Percentiles rank a stretch among this genome's conserved stretches.
phyloP scores from a whole-genome alignment of 129 eudicot species.

The Arctium lappa region DNA sequence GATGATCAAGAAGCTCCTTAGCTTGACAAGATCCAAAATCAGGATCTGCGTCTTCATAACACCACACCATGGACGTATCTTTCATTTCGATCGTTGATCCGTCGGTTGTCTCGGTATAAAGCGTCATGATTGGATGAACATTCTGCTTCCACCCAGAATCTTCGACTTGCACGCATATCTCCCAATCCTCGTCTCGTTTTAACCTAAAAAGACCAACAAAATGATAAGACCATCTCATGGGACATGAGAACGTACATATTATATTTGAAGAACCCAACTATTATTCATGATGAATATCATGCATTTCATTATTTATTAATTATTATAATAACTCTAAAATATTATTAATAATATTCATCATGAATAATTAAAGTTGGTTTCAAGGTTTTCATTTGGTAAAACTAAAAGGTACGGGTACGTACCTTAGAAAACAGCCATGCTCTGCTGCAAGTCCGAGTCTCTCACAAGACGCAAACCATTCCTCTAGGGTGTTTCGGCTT shows the following conservation, averaged over 20 bases:
- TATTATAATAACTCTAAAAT: background rate
- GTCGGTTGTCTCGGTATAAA: slow-evolving; percentile 57
- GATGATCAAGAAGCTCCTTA: slow-evolving; percentile 76
- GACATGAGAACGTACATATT: too few relatives aligned
- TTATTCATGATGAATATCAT: background rate
- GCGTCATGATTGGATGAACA: slow-evolving; percentile 60
- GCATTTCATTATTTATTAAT: background rate
- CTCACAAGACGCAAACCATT: slow-evolving; percentile 60
- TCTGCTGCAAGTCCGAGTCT: slow-evolving; percentile 61
- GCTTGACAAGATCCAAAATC: slow-evolving; percentile 92
- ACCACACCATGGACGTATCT: slow-evolving; percentile 67
- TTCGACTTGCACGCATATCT: slow-evolving; percentile 50
- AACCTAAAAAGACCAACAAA: slow-evolving; percentile 24
- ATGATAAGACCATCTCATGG: background rate
- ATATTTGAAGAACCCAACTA: background rate
- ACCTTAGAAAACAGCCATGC: slow-evolving; percentile 58
- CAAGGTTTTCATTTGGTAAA: background rate
- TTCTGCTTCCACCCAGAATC: slow-evolving; percentile 69
- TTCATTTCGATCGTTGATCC: slow-evolving; percentile 50
- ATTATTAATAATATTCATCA: background rate
- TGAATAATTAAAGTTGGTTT: background rate
- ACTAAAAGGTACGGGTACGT: slow-evolving; percentile 17
- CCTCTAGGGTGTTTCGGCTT: slow-evolving; percentile 31
- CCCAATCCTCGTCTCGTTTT: slow-evolving; percentile 64
- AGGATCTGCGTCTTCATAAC: slow-evolving; percentile 81